phyloP scores from a whole-genome alignment of 2,329 filamentous ascomycete species.

The Beauveria rudraprayagi region DNA sequence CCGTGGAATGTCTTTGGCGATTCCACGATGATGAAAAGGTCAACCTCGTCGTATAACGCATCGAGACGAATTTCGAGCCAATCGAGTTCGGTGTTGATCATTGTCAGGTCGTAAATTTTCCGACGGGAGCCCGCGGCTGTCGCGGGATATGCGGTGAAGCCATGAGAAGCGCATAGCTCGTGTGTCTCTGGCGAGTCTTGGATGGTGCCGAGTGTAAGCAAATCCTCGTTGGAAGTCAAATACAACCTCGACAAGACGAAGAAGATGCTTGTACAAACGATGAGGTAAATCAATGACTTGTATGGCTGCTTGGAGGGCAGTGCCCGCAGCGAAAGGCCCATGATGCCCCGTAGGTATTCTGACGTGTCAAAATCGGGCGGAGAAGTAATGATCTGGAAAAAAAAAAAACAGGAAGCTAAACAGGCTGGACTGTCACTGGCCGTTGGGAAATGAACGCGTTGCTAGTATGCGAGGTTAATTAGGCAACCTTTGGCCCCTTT shows the following conservation, averaged over 20 bases:
- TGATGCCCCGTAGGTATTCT: neutral
- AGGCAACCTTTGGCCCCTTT: neutral
- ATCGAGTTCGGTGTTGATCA: conserved; percentile 57
- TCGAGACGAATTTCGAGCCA: conserved; percentile 57
- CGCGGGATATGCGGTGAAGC: conserved; percentile 23
- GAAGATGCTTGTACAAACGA: neutral
- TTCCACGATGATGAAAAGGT: conserved; percentile 60
- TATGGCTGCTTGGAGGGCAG: neutral
- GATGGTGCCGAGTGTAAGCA: conserved; percentile 4
- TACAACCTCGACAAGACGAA: conserved; percentile 4
- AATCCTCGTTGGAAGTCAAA: neutral
- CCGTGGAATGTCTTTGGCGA: conserved; percentile 51
- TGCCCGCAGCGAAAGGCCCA: neutral
- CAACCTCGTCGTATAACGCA: conserved; percentile 48
- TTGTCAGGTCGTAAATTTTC: conserved; percentile 44
- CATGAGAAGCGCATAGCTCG: conserved; percentile 24
- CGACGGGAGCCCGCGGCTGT: conserved; percentile 18
- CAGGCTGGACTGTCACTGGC: neutral
- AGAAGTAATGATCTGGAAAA: too few species aligned
- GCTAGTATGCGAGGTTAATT: neutral
- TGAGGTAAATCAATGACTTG: neutral
- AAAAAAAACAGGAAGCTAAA: neutral
- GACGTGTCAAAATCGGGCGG: neutral
- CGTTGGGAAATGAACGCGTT: neutral
- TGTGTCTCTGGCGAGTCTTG: conserved; percentile 6